These are phyloP conservation scores for Clonostachys chloroleuca DNA, from an alignment of 2,329 filamentous ascomycete species.

Conservation along the genomic window DNA sequence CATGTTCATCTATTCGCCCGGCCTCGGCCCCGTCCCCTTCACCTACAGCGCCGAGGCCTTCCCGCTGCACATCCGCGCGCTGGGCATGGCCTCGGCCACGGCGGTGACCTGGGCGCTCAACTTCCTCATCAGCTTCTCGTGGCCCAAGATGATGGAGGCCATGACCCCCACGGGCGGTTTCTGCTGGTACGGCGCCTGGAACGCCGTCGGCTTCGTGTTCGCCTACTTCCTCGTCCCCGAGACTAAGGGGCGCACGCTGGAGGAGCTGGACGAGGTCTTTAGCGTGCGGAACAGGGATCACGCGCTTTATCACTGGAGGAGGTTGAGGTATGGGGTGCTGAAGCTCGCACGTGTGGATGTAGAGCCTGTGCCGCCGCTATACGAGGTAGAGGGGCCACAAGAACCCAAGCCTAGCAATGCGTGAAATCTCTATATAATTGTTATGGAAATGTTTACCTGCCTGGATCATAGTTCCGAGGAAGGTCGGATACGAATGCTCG, in stretches of 20 bases:
- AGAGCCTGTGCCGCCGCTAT: constrained; percentile 6
- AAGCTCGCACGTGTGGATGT: constrained; percentile 8
- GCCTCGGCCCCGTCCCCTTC: constrained; percentile 50
- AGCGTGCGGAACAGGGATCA: constrained; percentile 13
- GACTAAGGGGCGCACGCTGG: constrained; percentile 54
- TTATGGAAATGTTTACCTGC: too few relatives aligned
- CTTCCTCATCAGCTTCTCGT: constrained; percentile 17
- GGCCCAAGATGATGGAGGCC: constrained; percentile 8
- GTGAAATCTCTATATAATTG: too few relatives aligned
- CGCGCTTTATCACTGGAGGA: not conserved
- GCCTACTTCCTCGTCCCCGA: constrained; percentile 58
- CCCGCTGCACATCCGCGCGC: constrained; percentile 44
- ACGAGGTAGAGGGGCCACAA: not conserved
- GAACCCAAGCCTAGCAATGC: too few relatives aligned
- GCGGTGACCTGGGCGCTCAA: constrained; percentile 23
- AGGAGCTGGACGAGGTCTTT: constrained; percentile 47
- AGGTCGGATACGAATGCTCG: too few relatives aligned
- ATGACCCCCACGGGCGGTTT: constrained; percentile 23
- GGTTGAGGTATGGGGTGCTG: not conserved
- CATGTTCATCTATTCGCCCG: constrained; percentile 31
- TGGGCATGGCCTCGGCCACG: constrained; percentile 41
- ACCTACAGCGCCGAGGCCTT: constrained; percentile 54
- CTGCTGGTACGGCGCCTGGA: constrained; percentile 23
- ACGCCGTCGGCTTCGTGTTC: constrained; percentile 24
- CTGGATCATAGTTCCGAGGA: too few relatives aligned